Conservation (phyloP, 106 monocot genomes). For the Platanthera zijinensis region DNA sequence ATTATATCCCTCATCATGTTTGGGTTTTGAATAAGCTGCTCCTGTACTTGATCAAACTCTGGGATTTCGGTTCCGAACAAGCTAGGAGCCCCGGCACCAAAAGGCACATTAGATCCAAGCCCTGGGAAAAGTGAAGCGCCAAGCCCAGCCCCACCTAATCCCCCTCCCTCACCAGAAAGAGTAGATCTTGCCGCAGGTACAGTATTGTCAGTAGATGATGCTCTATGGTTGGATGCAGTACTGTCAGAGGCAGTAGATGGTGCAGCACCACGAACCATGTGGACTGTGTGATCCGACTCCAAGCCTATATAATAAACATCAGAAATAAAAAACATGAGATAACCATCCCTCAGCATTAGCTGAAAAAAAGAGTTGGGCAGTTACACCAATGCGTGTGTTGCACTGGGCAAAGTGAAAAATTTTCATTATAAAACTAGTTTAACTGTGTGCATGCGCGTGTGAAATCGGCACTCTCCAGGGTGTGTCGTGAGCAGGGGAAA, state of each 20-base stretch:
- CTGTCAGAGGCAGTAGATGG: slow-evolving; percentile 22
- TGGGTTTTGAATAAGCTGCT: slow-evolving; percentile 79
- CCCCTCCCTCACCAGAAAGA: slow-evolving; percentile 18
- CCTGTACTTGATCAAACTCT: slow-evolving; percentile 73
- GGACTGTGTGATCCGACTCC: slow-evolving; percentile 81
- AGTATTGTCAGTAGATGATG: slow-evolving; percentile 14
- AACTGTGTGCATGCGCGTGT: too few species aligned
- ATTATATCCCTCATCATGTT: slow-evolving; percentile 88
- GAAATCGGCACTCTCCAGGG: too few species aligned
- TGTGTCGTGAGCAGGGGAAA: too few species aligned
- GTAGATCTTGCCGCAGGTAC: slow-evolving; percentile 7
- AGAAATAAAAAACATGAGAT: background rate
- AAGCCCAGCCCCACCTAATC: slow-evolving; percentile 23
- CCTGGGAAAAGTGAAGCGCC: slow-evolving; percentile 55
- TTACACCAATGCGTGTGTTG: too few species aligned
- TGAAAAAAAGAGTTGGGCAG: too few species aligned
- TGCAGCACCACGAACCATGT: slow-evolving; percentile 78
- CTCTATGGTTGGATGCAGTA: slow-evolving; percentile 23
- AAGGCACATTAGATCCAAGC: slow-evolving; percentile 33
- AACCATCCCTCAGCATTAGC: too few species aligned
- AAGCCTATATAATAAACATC: slow-evolving; percentile 35
- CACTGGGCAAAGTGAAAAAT: too few species aligned
- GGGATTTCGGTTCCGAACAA: slow-evolving; percentile 58
- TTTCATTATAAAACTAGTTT: too few species aligned
- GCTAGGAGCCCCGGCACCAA: slow-evolving; percentile 29